A percentile compares a stretch with the other conserved stretches of the same genome.
Conservation (phyloP, 768 basidiomycete genomes). For the Infundibulicybe gibba region DNA sequence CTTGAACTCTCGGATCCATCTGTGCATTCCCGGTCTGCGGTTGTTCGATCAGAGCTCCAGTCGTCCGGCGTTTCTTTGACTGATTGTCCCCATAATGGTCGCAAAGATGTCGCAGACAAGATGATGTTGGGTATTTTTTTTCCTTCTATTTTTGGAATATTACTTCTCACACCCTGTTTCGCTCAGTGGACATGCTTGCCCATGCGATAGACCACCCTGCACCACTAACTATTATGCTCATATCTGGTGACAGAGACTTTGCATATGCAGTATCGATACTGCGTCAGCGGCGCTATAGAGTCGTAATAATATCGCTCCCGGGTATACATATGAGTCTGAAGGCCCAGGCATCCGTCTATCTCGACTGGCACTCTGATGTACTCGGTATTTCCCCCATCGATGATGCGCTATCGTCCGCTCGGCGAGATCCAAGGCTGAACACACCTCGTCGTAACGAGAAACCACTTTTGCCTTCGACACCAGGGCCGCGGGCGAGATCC, state of each 20-base stretch:
- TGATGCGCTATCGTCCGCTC: constrained; percentile 1
- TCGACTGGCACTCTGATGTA: constrained; percentile 46
- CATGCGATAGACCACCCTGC: constrained; percentile 60
- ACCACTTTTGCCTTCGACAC: no score
- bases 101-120: constrained; percentile 41
- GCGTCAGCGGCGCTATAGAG: constrained; percentile 47
- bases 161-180: background rate
- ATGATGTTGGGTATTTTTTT: constrained; percentile 42
- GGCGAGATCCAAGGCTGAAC: background rate
- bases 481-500: no score
- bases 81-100: constrained; percentile 31
- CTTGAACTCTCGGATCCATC: constrained; percentile 37
- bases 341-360: constrained; percentile 47
- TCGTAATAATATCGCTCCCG: constrained; percentile 46
- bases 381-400: constrained; percentile 19
- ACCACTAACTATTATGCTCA: constrained; percentile 54
- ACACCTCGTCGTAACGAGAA: no score
- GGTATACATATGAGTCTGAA: constrained; percentile 42
- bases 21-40: constrained; percentile 25
- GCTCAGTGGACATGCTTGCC: constrained; percentile 61
- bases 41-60: constrained; percentile 42
- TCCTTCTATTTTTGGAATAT: background rate
- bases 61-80: constrained; percentile 43
- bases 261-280: constrained; percentile 59
- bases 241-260: constrained; percentile 67